Evolutionary conservation across 2,329 filamentous ascomycete genomes (phyloP).

Genomic region (Aspergillus costaricaensis): DNA sequence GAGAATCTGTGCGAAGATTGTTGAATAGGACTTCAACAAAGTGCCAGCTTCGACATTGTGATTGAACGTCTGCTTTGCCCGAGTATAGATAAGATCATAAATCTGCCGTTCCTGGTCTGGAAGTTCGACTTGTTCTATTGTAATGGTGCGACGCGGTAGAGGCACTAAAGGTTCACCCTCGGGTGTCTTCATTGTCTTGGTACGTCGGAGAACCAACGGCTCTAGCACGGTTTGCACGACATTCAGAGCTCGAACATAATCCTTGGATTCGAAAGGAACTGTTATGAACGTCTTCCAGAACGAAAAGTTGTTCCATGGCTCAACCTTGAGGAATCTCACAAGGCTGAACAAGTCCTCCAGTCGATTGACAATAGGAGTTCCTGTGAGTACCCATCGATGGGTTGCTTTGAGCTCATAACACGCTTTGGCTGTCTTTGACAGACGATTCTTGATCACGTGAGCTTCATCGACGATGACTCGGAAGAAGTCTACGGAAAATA

Average conservation of each 20-base stretch:
- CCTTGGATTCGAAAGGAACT: slow-evolving; percentile 91
- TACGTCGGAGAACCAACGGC: slow-evolving; percentile 89
- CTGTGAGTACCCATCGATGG: slow-evolving; percentile 91
- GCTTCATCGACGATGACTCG: slow-evolving; percentile 94
- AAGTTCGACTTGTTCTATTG: slow-evolving; percentile 85
- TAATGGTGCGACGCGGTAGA: slow-evolving; percentile 75
- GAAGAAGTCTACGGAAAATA: slow-evolving; percentile 94
- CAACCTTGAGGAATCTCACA: slow-evolving; percentile 87
- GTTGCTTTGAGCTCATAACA: slow-evolving; percentile 85
- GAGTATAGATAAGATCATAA: slow-evolving; percentile 84
- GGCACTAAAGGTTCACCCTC: slow-evolving; percentile 79
- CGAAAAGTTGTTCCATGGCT: slow-evolving; percentile 98
- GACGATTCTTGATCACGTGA: slow-evolving; percentile 86
- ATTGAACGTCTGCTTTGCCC: slow-evolving; percentile 80
- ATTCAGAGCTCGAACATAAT: slow-evolving; percentile 89
- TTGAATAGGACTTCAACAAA: slow-evolving; percentile 91
- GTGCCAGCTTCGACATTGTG: slow-evolving; percentile 89
- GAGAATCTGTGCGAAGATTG: slow-evolving; percentile 94
- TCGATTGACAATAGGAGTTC: slow-evolving; percentile 94
- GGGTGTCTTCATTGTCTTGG: slow-evolving; percentile 97
- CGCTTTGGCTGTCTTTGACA: slow-evolving; percentile 90
- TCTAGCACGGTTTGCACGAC: slow-evolving; percentile 97
- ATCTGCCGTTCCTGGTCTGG: slow-evolving; percentile 83
- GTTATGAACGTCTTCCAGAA: slow-evolving; percentile 99
- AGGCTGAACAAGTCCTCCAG: slow-evolving; percentile 93